These are phyloP conservation scores for Cephaloascus albidus DNA, from an alignment of 805 yeast species.

Conservation along the genomic window DNA sequence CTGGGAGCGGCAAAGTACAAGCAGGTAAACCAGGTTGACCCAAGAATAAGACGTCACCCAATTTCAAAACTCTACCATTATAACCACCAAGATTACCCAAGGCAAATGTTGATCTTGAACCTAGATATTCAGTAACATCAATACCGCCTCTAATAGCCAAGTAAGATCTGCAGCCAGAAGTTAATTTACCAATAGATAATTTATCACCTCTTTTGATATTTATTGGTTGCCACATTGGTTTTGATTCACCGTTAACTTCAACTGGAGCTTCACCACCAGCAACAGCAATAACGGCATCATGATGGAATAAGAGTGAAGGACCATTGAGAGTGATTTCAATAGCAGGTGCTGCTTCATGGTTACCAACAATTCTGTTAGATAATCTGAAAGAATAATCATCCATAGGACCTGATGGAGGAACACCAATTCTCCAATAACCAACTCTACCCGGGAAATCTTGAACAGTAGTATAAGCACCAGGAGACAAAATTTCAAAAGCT, in stretches of 20 bases:
- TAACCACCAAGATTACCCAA: conserved; percentile 89
- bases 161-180: conserved; percentile 82
- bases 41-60: conserved; percentile 85
- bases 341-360: conserved; percentile 74
- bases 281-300: conserved; percentile 65
- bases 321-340: conserved; percentile 84
- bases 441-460: conserved; percentile 93
- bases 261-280: conserved; percentile 81
- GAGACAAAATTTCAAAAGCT: conserved; percentile 76
- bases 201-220: conserved; percentile 65
- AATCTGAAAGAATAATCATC: conserved; percentile 83
- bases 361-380: conserved; percentile 89
- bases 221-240: conserved; percentile 67
- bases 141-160: conserved; percentile 88
- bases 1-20: conserved; percentile 66
- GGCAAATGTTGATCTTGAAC: conserved; percentile 95
- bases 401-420: conserved; percentile 99
- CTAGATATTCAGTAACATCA: conserved; percentile 89
- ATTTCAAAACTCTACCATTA: conserved; percentile 85
- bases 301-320: conserved; percentile 80
- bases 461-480: conserved; percentile 94
- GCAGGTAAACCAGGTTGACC: conserved; percentile 68
- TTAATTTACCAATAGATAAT: conserved; percentile 71
- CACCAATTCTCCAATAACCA: conserved; percentile 87
- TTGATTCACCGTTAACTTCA: conserved; percentile 49